Evolutionary conservation across 495 filamentous ascomycete species (phyloP).

Genomic region (Podospora anserina): DNA sequence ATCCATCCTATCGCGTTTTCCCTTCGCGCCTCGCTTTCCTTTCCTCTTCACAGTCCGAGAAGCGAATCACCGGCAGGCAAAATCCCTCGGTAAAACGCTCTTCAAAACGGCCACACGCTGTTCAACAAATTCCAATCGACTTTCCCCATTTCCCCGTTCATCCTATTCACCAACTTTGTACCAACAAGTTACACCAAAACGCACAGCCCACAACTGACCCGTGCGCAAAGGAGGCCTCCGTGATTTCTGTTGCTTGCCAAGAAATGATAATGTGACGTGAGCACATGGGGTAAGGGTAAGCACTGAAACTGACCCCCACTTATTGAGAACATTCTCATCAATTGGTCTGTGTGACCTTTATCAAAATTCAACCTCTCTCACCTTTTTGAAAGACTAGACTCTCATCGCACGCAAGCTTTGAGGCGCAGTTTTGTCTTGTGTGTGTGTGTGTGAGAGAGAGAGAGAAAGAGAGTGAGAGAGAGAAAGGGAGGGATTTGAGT

Average conservation of each 20-base stretch:
- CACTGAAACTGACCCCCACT: not conserved
- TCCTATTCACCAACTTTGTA: not conserved
- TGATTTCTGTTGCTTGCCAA: not conserved
- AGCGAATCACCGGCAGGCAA: not conserved
- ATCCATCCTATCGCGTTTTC: not conserved
- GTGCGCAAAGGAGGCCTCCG: not conserved
- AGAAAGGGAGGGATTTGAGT: too few species aligned
- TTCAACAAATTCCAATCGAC: not conserved
- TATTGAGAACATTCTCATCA: not conserved
- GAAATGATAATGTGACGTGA: not conserved
- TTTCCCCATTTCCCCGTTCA: not conserved
- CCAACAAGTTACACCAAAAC: conserved; percentile 1
- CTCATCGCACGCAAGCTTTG: too few species aligned
- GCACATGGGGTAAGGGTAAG: not conserved
- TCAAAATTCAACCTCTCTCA: not conserved
- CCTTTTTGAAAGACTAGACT: not conserved
- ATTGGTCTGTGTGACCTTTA: not conserved
- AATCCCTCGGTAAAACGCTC: not conserved
- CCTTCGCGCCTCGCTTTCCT: not conserved
- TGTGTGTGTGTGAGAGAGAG: too few species aligned
- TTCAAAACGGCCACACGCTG: not conserved
- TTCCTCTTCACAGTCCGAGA: not conserved
- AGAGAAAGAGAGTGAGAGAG: too few species aligned
- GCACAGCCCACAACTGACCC: not conserved
- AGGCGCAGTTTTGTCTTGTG: too few species aligned